Evolutionary conservation across 139 green algal species (phyloP).

Genomic region (Ulvella scutata): DNA sequence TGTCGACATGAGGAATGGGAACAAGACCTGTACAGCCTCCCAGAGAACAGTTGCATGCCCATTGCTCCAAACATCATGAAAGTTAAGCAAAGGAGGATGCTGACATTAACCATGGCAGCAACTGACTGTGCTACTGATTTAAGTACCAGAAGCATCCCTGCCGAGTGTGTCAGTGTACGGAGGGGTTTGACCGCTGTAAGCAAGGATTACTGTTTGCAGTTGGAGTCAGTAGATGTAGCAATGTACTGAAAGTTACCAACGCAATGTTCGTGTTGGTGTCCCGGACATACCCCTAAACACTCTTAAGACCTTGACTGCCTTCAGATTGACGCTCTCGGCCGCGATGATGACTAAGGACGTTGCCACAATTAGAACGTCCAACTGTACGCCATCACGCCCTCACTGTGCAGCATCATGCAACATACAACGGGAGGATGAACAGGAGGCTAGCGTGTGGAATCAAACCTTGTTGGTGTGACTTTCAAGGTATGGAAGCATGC

Average conservation of each 20-base stretch:
- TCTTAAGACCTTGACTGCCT: constrained; percentile 29
- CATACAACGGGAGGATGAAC: too few relatives aligned
- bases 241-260: too few relatives aligned
- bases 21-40: constrained; percentile 12
- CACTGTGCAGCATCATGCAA: too few relatives aligned
- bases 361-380: constrained; percentile 57
- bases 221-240: too few relatives aligned
- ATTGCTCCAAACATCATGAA: constrained; percentile 78
- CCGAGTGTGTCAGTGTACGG: constrained; percentile 40
- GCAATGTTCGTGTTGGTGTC: too few relatives aligned
- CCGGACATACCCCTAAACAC: too few relatives aligned
- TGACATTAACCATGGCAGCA: constrained; percentile 59
- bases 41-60: constrained; percentile 59
- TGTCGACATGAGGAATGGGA: neutral
- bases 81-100: constrained; percentile 49
- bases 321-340: constrained; percentile 4
- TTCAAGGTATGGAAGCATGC: constrained; percentile 42
- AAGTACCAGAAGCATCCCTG: constrained; percentile 65
- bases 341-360: constrained; percentile 21
- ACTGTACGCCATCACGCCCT: constrained; percentile 12
- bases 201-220: too few relatives aligned
- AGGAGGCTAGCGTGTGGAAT: too few relatives aligned
- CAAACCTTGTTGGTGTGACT: constrained; percentile 37
- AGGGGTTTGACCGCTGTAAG: constrained; percentile 56
- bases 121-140: constrained; percentile 49